Evolutionary conservation across 148 eudicot genomes (phyloP).

Genomic region (Selenicereus undatus): DNA sequence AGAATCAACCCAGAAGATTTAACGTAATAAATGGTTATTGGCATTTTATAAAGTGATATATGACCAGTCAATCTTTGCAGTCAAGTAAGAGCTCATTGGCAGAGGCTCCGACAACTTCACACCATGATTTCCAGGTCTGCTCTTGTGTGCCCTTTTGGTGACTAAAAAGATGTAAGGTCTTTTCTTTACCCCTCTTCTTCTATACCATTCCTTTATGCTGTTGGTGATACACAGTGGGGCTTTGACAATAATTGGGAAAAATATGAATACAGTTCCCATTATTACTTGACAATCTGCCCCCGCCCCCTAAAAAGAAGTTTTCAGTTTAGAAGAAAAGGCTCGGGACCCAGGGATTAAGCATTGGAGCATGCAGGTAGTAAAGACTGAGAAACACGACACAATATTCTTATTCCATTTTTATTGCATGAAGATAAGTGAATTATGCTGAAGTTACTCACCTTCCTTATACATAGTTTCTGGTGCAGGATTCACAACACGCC

Average conservation of each 20-base stretch:
- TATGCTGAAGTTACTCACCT: slow-evolving; percentile 37
- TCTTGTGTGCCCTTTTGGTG: too few relatives aligned
- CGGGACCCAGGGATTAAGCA: background rate
- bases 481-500: slow-evolving; percentile 70
- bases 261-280: too few relatives aligned
- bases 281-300: too few relatives aligned
- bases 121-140: background rate
- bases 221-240: too few relatives aligned
- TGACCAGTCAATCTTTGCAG: background rate
- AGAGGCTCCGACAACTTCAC: background rate
- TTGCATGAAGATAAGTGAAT: background rate
- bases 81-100: background rate
- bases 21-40: background rate
- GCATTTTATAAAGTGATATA: background rate
- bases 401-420: background rate
- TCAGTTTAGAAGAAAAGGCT: too few relatives aligned
- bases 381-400: background rate
- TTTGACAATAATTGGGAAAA: too few relatives aligned
- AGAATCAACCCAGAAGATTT: background rate
- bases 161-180: too few relatives aligned
- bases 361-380: background rate
- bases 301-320: too few relatives aligned
- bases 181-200: too few relatives aligned
- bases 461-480: slow-evolving; percentile 43
- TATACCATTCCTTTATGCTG: too few relatives aligned